Evolutionary conservation across 257 asterid species (phyloP), one percentile per base, ranked within the genome.

Genomic region (Solanum etuberosum): DNA sequence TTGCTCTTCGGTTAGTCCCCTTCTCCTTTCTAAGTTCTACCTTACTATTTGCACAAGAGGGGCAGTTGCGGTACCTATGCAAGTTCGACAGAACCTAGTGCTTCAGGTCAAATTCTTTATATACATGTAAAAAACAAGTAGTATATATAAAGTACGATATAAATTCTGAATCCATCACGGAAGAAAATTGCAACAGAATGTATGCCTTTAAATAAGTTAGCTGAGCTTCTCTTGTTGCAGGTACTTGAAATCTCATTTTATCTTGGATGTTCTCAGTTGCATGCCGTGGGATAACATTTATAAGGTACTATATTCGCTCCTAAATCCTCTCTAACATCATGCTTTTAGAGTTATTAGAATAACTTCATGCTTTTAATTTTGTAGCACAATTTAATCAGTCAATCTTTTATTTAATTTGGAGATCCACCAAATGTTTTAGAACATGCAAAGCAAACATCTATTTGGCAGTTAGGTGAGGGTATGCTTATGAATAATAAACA

Each of bases 261-360:
- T 90, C 88, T 43, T 90, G 32, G 93, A 91, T 81, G 15, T 90
- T 65, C 93, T 91, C 84, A 87, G 92, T 54, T 91, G 93, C 84
- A 59, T 91, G 90, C 93, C 93, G 37, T 91, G 93, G 93, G 93
- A 91, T 88, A 20, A 78, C 61, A 91, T 91, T 67, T 91, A 87
- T 87, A 91, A 89, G 93, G 93, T 91, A 71, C 38, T 71, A 25
- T 9, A 77, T 68, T 90, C 31, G 2, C 31, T 63, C 70, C 59
- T 40, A 77, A n/a, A 27, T 43, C 84, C 63, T 43, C 63, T 27
- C 34, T 15, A 42, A 42, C 61, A 76, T 77, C 37, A 48, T 0
- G 29, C 20, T 81, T 29, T 81, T 38, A 21, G 20, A 37, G 54
- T 74, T 37, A 38, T 38, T n/a, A 72, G 27, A 72, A 72, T 20